Evolutionary conservation across 106 monocot genomes (phyloP).

Genomic region (Alisma plantagoaquatica): DNA sequence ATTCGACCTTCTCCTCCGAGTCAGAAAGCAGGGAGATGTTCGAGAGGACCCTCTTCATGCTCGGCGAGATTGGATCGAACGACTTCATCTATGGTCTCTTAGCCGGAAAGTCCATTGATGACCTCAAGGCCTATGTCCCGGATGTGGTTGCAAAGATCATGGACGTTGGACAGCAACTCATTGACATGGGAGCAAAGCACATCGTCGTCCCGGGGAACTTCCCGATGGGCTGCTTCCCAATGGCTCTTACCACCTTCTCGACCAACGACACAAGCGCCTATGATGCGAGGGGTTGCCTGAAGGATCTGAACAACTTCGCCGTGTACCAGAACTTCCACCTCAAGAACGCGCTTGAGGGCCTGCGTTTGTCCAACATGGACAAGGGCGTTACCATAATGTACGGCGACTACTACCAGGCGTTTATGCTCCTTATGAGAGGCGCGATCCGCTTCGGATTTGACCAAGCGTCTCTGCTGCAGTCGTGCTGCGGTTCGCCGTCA

Average conservation of each 20-base stretch:
- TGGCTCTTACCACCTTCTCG: background rate
- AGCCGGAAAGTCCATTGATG: background rate
- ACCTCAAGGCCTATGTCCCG: slow-evolving; percentile 8
- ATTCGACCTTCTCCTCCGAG: no score
- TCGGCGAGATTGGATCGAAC: slow-evolving; percentile 46
- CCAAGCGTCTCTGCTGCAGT: background rate
- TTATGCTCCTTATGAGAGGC: background rate
- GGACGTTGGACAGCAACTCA: no score
- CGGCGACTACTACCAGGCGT: background rate
- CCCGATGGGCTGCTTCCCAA: background rate
- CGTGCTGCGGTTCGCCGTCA: background rate
- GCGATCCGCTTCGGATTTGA: background rate
- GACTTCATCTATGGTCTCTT: slow-evolving; percentile 24
- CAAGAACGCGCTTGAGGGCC: background rate
- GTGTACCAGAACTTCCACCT: background rate
- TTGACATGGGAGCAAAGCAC: no score
- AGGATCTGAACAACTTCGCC: background rate
- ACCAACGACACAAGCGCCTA: background rate
- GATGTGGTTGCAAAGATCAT: slow-evolving; percentile 4
- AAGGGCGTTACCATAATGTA: no score
- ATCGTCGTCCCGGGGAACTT: background rate
- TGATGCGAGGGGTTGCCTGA: background rate
- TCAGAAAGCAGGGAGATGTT: no score
- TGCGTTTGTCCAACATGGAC: background rate
- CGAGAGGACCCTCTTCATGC: no score